A percentile compares a stretch with the other conserved stretches of the same genome.
Evolutionary conservation across 2,329 filamentous ascomycete species (phyloP).

Genomic region (Stachybotrys chlorohalonatus): DNA sequence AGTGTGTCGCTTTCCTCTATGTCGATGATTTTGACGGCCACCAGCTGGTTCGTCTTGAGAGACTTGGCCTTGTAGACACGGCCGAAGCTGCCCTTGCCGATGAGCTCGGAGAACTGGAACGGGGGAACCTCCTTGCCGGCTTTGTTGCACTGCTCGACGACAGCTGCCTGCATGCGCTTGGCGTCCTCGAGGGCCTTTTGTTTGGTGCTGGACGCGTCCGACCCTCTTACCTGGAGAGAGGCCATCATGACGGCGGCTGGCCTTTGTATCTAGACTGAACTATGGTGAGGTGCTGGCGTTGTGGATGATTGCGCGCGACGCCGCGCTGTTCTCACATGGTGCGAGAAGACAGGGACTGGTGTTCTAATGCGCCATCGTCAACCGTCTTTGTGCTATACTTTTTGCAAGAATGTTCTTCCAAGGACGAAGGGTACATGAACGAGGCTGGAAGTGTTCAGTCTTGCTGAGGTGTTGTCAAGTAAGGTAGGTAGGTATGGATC

Average conservation of each 20-base stretch:
- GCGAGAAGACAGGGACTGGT: neutral
- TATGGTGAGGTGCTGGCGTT: neutral
- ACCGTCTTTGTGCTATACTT: neutral
- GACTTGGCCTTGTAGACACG: conserved; percentile 60
- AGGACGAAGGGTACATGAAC: neutral
- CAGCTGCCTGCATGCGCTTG: conserved; percentile 56
- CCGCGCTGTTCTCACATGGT: neutral
- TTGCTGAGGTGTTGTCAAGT: neutral
- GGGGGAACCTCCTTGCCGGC: conserved; percentile 51
- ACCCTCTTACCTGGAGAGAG: conserved; percentile 31
- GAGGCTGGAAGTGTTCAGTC: neutral
- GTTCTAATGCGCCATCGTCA: neutral
- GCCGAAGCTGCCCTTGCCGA: conserved; percentile 67
- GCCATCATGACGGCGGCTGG: conserved; percentile 20
- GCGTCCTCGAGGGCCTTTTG: conserved; percentile 60
- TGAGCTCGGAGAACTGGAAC: conserved; percentile 62
- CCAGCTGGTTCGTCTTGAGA: conserved; percentile 39
- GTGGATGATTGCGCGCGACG: neutral
- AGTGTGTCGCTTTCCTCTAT: conserved; percentile 68
- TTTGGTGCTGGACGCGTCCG: conserved; percentile 38
- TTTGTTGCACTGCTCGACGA: conserved; percentile 53
- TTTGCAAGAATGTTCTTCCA: neutral
- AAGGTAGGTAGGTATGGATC: neutral
- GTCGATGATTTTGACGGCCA: conserved; percentile 76
- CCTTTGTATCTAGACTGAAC: neutral